phyloP scores from a whole-genome alignment of 2,329 filamentous ascomycete genomes.

The Monilinia aucupariae region DNA sequence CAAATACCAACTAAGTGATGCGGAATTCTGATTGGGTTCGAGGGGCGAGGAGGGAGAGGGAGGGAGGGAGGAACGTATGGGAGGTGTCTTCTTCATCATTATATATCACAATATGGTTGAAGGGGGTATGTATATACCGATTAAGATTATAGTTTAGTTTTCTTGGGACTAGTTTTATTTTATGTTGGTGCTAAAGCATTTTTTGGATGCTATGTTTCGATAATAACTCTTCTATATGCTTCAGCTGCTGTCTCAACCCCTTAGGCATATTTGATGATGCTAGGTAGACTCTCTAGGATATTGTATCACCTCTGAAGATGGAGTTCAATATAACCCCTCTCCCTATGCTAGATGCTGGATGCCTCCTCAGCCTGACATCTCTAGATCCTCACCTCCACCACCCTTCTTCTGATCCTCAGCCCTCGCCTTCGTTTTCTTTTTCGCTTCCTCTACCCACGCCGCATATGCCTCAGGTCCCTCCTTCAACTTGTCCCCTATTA shows the following conservation, averaged over 20 bases:
- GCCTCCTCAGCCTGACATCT: slow-evolving; percentile 31
- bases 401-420: slow-evolving; percentile 30
- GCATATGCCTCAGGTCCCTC: slow-evolving; percentile 62
- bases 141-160: not conserved
- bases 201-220: not conserved
- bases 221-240: not conserved
- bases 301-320: not conserved
- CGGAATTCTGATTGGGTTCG: not conserved
- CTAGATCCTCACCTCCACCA: slow-evolving; percentile 28
- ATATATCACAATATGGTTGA: not conserved
- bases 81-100: not conserved
- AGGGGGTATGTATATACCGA: not conserved
- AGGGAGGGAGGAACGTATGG: not conserved
- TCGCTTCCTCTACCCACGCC: slow-evolving; percentile 65
- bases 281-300: not conserved
- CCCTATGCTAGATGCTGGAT: not conserved
- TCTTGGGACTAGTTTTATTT: not conserved
- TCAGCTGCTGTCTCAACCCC: not conserved
- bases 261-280: not conserved
- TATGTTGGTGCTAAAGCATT: not conserved
- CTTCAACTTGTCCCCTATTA: slow-evolving; percentile 67
- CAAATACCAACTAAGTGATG: not conserved
- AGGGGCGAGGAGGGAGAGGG: not conserved
- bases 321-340: not conserved
- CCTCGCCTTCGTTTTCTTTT: slow-evolving; percentile 48